phyloP scores from a whole-genome alignment of 192 early-diverging fungal species.

The Gonapodya prolifera region DNA sequence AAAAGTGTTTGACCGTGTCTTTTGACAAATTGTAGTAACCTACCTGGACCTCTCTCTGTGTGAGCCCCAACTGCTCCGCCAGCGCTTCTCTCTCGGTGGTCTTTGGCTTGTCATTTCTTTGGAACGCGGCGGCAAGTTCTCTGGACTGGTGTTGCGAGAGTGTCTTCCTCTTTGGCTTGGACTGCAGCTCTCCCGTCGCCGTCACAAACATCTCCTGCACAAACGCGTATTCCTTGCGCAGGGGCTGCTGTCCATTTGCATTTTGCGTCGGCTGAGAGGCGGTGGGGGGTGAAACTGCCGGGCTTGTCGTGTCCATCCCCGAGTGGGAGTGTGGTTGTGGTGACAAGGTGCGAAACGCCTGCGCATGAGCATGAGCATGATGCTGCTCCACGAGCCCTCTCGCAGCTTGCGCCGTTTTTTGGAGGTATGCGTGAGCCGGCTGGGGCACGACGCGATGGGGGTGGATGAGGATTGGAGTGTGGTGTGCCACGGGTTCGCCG shows the following conservation, averaged over 20 bases:
- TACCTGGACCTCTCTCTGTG: neutral
- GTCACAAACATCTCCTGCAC: neutral
- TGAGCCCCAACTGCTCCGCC: neutral
- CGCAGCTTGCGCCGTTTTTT: too few relatives aligned
- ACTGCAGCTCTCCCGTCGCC: neutral
- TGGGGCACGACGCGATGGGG: too few relatives aligned
- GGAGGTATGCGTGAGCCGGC: too few relatives aligned
- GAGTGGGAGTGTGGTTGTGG: too few relatives aligned
- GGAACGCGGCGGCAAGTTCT: neutral
- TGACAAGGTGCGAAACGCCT: too few relatives aligned
- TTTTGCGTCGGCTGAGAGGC: neutral
- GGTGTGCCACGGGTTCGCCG: too few relatives aligned
- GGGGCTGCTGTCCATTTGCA: neutral
- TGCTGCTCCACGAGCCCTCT: too few relatives aligned
- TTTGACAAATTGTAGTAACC: neutral
- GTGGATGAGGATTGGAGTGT: too few relatives aligned
- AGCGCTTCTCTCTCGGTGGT: neutral
- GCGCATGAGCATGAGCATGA: too few relatives aligned
- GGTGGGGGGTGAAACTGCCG: too few relatives aligned
- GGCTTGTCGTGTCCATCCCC: too few relatives aligned
- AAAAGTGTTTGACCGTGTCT: too few relatives aligned
- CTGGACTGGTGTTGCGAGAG: neutral
- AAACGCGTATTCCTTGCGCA: neutral
- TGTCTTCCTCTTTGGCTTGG: slow-evolving; percentile 1
- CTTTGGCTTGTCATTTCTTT: neutral